Evolutionary conservation across 306 rosid species (phyloP).

Genomic region (Fragaria vesca): DNA sequence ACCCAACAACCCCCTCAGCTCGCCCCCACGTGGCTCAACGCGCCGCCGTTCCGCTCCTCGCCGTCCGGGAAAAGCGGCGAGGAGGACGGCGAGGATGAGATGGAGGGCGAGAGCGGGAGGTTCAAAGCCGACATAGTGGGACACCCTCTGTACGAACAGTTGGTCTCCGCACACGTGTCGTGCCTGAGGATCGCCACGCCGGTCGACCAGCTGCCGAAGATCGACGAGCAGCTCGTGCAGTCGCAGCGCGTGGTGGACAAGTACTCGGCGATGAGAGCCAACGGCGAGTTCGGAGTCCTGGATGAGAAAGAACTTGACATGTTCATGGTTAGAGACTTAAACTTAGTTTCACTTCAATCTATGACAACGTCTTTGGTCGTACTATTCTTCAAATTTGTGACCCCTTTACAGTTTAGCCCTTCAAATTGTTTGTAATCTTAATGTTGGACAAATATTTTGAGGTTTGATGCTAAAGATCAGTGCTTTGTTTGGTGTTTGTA

Average conservation of each 20-base stretch:
- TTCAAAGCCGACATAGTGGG: conserved; percentile 64
- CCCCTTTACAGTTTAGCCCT: background rate
- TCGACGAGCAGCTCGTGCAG: conserved; percentile 77
- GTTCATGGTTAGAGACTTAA: conserved; percentile 49
- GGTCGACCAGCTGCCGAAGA: conserved; percentile 81
- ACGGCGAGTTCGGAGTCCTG: conserved; percentile 17
- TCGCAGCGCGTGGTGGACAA: conserved; percentile 66
- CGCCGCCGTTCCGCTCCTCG: conserved; percentile 30
- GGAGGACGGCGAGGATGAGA: conserved; percentile 14
- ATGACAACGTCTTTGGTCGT: background rate
- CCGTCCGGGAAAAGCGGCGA: conserved; percentile 23
- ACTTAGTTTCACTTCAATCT: no score
- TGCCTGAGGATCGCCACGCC: conserved; percentile 93
- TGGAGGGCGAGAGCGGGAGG: conserved; percentile 37
- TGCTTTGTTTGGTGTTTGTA: conserved; percentile 21
- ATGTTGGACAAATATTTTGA: background rate
- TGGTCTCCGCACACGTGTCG: conserved; percentile 80
- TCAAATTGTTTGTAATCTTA: background rate
- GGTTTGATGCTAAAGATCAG: background rate
- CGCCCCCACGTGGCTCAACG: conserved; percentile 55
- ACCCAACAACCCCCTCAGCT: conserved; percentile 27
- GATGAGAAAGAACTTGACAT: conserved; percentile 79
- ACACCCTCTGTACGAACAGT: conserved; percentile 91
- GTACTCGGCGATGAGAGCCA: conserved; percentile 43
- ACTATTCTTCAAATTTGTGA: background rate